These are phyloP conservation scores for Dryas integrifolia DNA, from an alignment of 331 rosid genomes.

Conservation along the genomic window DNA sequence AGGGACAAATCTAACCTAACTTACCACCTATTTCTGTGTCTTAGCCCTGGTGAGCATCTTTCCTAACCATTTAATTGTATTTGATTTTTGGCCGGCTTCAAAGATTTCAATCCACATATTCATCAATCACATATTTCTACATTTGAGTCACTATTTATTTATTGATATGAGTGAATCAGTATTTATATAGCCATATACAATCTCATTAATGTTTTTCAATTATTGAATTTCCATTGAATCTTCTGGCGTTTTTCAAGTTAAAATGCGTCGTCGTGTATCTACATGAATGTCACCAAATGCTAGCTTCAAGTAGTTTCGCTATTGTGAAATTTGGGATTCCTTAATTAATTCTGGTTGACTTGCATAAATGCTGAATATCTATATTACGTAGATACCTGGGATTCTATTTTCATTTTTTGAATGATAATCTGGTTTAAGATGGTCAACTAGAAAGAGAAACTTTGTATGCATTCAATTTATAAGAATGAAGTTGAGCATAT, in stretches of 20 bases:
- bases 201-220: background rate
- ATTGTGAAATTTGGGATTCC: background rate
- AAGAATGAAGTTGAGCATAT: no score
- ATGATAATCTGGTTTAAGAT: background rate
- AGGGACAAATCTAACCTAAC: constrained; percentile 85
- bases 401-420: background rate
- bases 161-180: background rate
- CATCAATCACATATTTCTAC: background rate
- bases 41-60: constrained; percentile 63
- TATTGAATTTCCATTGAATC: background rate
- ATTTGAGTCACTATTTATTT: background rate
- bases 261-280: background rate
- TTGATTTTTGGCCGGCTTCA: background rate
- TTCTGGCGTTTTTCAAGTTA: background rate
- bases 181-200: background rate
- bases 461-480: background rate
- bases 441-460: background rate
- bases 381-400: background rate
- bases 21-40: constrained; percentile 75
- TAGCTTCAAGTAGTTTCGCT: background rate
- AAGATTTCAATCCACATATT: background rate
- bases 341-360: background rate
- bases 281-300: background rate
- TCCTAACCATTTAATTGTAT: constrained; percentile 3
- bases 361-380: background rate